These are phyloP conservation scores for Rhododendron vialii DNA, from an alignment of 148 eudicot species.

Conservation along the genomic window DNA sequence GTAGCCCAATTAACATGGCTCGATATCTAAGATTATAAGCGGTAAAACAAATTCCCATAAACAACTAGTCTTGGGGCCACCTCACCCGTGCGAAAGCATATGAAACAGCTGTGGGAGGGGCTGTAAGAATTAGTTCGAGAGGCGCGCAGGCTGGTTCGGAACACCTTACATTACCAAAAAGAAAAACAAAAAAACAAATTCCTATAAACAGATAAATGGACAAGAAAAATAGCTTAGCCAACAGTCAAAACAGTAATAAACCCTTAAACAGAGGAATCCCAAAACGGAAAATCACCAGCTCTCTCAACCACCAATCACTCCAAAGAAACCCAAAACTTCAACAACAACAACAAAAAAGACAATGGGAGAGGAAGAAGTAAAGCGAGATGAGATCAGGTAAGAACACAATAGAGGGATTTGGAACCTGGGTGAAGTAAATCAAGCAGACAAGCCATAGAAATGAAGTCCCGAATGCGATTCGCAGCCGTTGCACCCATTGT, in stretches of 20 bases:
- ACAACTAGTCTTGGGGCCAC: too few relatives aligned
- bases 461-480: constrained; percentile 68
- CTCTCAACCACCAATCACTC: not conserved
- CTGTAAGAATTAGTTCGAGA: too few relatives aligned
- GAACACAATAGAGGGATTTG: not conserved
- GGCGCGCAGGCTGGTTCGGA: too few relatives aligned
- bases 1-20: not conserved
- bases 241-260: not conserved
- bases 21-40: not conserved
- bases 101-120: too few relatives aligned
- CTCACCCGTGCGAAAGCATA: too few relatives aligned
- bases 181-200: not conserved
- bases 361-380: not conserved
- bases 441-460: constrained; percentile 92
- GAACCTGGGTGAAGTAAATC: constrained; percentile 93
- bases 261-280: not conserved
- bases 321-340: not conserved
- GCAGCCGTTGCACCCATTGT: constrained; percentile 55
- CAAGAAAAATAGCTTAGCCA: not conserved
- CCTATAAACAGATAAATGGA: not conserved
- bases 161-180: too few relatives aligned
- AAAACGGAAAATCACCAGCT: not conserved
- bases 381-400: constrained; percentile 8
- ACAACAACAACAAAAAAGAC: not conserved
- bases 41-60: too few relatives aligned